Evolutionary conservation across 176 grass and related monocot genomes (phyloP).

Genomic region (Juncus inflexus): DNA sequence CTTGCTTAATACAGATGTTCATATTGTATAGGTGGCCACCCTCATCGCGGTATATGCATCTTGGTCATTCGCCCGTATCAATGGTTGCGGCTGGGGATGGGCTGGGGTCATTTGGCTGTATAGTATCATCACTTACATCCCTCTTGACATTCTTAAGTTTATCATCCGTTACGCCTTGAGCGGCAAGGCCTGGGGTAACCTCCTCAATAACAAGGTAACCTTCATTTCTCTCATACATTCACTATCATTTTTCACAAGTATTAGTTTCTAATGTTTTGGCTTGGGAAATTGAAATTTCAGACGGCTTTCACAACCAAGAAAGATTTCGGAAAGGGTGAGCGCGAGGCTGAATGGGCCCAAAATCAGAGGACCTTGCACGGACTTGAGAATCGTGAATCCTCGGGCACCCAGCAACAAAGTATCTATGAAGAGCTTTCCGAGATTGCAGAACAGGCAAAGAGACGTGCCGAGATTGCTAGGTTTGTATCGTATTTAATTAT

Average conservation of each 20-base stretch:
- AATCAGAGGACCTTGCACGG: constrained; percentile 45
- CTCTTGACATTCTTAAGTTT: constrained; percentile 77
- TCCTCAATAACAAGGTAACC: constrained; percentile 40
- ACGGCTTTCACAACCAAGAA: constrained; percentile 43
- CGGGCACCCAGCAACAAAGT: constrained; percentile 18
- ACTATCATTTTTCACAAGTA: background rate
- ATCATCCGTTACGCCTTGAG: constrained; percentile 56
- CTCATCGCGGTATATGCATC: constrained; percentile 49
- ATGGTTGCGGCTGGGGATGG: constrained; percentile 64
- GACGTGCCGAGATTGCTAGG: constrained; percentile 48
- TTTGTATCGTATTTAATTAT: background rate
- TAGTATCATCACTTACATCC: constrained; percentile 59
- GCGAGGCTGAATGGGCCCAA: constrained; percentile 42
- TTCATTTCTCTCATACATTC: background rate
- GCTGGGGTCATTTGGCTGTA: constrained; percentile 58
- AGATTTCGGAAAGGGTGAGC: constrained; percentile 38
- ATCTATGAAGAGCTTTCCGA: constrained; percentile 27
- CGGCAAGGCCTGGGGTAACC: constrained; percentile 62
- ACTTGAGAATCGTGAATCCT: constrained; percentile 29
- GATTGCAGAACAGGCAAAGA: constrained; percentile 43
- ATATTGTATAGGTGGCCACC: constrained; percentile 38
- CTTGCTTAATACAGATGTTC: background rate
- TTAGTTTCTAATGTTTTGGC: background rate
- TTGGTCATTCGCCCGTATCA: constrained; percentile 48
- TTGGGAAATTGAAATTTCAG: background rate